A percentile compares a stretch with the other conserved stretches of the same genome.
Evolutionary conservation across 331 rosid species (phyloP).

Genomic region (Quercus phellos): DNA sequence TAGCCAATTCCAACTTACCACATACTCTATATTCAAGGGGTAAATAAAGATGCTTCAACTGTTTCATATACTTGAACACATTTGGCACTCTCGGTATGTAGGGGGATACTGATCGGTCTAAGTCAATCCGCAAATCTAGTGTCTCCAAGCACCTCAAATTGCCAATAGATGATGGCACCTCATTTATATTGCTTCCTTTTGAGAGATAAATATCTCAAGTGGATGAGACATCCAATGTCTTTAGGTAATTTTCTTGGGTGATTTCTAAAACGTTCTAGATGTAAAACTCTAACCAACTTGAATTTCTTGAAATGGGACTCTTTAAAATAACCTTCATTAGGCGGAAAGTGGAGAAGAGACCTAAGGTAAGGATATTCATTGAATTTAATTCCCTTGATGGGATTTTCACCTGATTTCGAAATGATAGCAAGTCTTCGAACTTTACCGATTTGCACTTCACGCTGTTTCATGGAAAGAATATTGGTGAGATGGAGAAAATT

Average conservation of each 20-base stretch:
- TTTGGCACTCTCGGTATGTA: slow-evolving; percentile 31
- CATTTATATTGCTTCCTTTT: slow-evolving; percentile 26
- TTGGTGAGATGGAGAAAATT: background rate
- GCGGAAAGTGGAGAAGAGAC: too few relatives aligned
- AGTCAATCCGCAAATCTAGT: slow-evolving; percentile 23
- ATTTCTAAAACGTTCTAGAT: slow-evolving; percentile 19
- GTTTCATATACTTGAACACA: slow-evolving; percentile 33
- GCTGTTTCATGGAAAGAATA: too few relatives aligned
- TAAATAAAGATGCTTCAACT: slow-evolving; percentile 39
- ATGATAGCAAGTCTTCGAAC: too few relatives aligned
- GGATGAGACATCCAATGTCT: slow-evolving; percentile 41
- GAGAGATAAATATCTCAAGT: slow-evolving; percentile 37
- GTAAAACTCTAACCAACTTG: slow-evolving; percentile 44
- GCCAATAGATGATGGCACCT: slow-evolving; percentile 39
- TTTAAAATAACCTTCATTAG: fast-evolving
- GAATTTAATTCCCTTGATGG: too few relatives aligned
- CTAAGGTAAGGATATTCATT: too few relatives aligned
- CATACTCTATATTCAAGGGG: slow-evolving; percentile 21
- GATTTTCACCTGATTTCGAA: background rate
- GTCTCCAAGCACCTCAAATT: slow-evolving; percentile 40
- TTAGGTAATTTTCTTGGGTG: slow-evolving; percentile 33
- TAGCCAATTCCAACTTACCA: slow-evolving; percentile 22
- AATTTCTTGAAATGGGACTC: slow-evolving; percentile 30
- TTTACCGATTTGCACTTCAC: too few relatives aligned
- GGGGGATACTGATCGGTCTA: background rate